A percentile compares a stretch with the other conserved stretches of the same genome.
These are phyloP conservation scores for Apocynum venetum DNA, from an alignment of 257 asterid species.

Conservation along the genomic window DNA sequence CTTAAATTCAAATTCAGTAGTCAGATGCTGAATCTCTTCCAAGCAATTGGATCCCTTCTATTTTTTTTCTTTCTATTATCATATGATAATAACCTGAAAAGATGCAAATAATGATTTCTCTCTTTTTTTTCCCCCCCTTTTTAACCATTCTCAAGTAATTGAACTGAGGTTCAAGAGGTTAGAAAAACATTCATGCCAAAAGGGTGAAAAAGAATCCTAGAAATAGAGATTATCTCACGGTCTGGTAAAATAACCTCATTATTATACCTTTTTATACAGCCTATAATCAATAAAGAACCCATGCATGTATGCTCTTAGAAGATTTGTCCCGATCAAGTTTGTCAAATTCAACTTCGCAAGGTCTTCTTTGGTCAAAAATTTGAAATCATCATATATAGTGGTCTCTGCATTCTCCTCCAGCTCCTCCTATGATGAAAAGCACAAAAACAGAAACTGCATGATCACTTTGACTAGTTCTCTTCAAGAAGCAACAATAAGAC, in stretches of 20 bases:
- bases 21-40: not conserved
- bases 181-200: not conserved
- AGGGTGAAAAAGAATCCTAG: not conserved
- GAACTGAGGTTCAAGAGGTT: not conserved
- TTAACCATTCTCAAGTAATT: not conserved
- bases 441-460: conserved; percentile 11
- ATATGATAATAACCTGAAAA: not conserved
- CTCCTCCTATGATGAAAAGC: conserved; percentile 56
- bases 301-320: conserved; percentile 88
- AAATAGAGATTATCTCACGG: not conserved
- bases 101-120: not conserved
- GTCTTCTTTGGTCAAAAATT: conserved; percentile 86
- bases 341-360: conserved; percentile 69
- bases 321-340: conserved; percentile 74
- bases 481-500: not conserved
- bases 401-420: conserved; percentile 88
- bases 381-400: conserved; percentile 84
- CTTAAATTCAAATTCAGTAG: not conserved
- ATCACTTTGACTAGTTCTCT: conserved; percentile 6
- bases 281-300: conserved; percentile 82
- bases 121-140: not conserved
- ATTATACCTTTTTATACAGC: conserved; percentile 73
- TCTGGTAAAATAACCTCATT: not conserved
- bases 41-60: not conserved
- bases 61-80: not conserved